These are phyloP conservation scores for Xylariomycetidae sp. DNA, from an alignment of 2,329 filamentous ascomycete species.

Conservation along the genomic window DNA sequence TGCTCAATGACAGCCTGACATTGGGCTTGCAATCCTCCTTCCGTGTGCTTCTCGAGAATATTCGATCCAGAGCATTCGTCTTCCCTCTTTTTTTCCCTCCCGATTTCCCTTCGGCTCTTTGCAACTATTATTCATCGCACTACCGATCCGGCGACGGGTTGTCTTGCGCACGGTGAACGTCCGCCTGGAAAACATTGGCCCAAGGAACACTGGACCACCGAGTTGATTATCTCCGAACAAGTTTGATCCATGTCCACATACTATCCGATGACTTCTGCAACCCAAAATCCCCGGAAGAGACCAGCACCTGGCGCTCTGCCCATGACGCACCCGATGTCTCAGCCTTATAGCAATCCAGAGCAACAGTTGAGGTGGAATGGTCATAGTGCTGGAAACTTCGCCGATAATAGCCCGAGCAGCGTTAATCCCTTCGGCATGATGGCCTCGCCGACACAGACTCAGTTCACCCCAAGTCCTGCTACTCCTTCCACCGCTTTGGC, in stretches of 20 bases:
- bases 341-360: slow-evolving; percentile 36
- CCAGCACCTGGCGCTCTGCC: slow-evolving; percentile 28
- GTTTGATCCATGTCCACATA: slow-evolving; percentile 24
- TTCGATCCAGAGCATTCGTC: too few species aligned
- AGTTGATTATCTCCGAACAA: too few species aligned
- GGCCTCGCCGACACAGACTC: slow-evolving; percentile 27
- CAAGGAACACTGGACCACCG: too few species aligned
- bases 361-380: slow-evolving; percentile 53
- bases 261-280: slow-evolving; percentile 24
- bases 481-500: slow-evolving; percentile 47
- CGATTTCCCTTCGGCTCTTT: too few species aligned
- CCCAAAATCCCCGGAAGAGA: slow-evolving; percentile 30
- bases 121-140: too few species aligned
- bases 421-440: slow-evolving; percentile 29
- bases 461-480: slow-evolving; percentile 23
- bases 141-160: too few species aligned
- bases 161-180: too few species aligned
- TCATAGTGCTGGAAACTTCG: slow-evolving; percentile 27
- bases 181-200: too few species aligned
- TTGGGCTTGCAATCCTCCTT: too few species aligned
- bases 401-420: slow-evolving; percentile 28
- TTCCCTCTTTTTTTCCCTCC: too few species aligned
- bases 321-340: slow-evolving; percentile 36
- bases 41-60: too few species aligned
- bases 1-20: too few species aligned